phyloP scores from a whole-genome alignment of 2,329 filamentous ascomycete species.

The Amauroascus niger region DNA sequence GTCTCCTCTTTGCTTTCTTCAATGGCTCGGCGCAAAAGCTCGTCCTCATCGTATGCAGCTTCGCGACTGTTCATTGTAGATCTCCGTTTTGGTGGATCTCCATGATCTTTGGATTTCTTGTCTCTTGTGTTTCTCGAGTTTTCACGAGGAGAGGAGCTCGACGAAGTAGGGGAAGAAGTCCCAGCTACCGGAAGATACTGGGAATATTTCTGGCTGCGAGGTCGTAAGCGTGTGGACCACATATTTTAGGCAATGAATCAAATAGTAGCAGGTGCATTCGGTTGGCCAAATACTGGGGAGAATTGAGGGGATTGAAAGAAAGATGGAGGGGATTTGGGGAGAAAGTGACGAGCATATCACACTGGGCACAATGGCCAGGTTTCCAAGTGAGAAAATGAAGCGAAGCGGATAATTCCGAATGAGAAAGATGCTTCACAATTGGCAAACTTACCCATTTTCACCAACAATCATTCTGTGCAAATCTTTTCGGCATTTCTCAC shows the following conservation, averaged over 20 bases:
- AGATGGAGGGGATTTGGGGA: not conserved
- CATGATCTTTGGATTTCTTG: conserved; percentile 41
- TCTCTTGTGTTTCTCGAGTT: conserved; percentile 33
- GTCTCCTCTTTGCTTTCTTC: conserved; percentile 88
- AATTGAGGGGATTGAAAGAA: not conserved
- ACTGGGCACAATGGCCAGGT: not conserved
- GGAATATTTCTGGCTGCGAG: conserved; percentile 50
- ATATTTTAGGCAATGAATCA: conserved; percentile 9
- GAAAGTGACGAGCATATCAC: not conserved
- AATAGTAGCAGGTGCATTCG: not conserved
- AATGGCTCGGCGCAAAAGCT: conserved; percentile 76
- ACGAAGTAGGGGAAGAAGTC: conserved; percentile 37
- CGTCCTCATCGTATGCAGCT: conserved; percentile 91
- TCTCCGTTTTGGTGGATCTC: conserved; percentile 60
- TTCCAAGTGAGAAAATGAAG: not conserved
- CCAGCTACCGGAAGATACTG: conserved; percentile 53
- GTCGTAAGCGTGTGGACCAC: conserved; percentile 25
- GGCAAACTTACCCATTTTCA: conserved; percentile 65
- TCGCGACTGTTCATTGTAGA: conserved; percentile 97
- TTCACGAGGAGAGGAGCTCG: conserved; percentile 36
- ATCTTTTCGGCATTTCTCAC: conserved; percentile 86
- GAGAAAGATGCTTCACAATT: conserved; percentile 2
- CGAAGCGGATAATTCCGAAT: not conserved
- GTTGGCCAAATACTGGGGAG: not conserved
- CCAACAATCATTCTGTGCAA: conserved; percentile 75